These are phyloP conservation scores for Kalanchoe fedtschenkoi DNA, from an alignment of 164 flowering plant species.

Conservation along the genomic window DNA sequence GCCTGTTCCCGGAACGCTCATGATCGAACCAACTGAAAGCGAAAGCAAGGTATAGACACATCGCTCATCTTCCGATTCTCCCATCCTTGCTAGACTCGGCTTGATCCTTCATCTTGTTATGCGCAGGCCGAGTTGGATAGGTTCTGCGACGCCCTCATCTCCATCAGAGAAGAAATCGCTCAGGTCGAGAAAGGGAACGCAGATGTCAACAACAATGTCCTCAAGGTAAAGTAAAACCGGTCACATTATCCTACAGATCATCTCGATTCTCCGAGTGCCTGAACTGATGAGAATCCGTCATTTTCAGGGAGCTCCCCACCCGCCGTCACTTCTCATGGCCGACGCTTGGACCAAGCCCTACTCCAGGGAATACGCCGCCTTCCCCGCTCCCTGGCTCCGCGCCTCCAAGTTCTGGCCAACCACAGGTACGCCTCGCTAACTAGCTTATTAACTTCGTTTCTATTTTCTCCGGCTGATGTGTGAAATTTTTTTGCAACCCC, in stretches of 20 bases:
- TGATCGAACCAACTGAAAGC: conserved; percentile 99
- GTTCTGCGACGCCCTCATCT: conserved; percentile 91
- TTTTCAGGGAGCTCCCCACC: conserved; percentile 95
- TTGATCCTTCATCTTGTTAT: conserved; percentile 1
- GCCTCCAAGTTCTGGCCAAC: conserved; percentile 90
- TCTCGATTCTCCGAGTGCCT: neutral
- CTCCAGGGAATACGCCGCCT: conserved; percentile 88
- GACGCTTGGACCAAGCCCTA: conserved; percentile 90
- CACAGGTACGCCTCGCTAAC: conserved; percentile 42
- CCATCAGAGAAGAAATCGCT: conserved; percentile 89
- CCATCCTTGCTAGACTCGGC: neutral
- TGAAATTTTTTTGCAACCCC: conserved; percentile 3
- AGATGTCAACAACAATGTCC: conserved; percentile 75
- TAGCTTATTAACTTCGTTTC: neutral
- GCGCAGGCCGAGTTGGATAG: conserved; percentile 94
- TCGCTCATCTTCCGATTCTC: neutral
- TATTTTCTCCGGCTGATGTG: neutral
- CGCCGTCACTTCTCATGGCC: conserved; percentile 82
- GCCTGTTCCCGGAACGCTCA: conserved; percentile 99
- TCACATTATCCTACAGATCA: neutral
- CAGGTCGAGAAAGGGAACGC: conserved; percentile 82
- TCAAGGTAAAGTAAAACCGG: conserved; percentile 45
- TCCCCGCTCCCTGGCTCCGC: conserved; percentile 92
- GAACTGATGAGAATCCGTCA: neutral
- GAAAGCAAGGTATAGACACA: conserved; percentile 74